These are phyloP conservation scores for Huntiella bhutanensis DNA, from an alignment of 2,329 filamentous ascomycete species.

Conservation along the genomic window DNA sequence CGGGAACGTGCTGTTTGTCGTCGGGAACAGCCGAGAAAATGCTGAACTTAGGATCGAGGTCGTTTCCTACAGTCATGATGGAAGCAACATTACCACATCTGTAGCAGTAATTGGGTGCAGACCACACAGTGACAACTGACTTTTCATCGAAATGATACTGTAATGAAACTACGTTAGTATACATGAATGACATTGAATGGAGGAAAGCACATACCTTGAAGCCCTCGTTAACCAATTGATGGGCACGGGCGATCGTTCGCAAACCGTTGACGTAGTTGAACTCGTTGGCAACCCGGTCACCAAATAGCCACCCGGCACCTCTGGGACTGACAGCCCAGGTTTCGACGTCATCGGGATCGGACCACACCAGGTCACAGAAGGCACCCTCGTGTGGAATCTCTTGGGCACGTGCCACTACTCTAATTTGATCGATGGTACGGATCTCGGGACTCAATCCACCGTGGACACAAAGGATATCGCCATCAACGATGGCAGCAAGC, in stretches of 20 bases:
- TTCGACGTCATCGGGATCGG: conserved; percentile 89
- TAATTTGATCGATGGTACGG: conserved; percentile 95
- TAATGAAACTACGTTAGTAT: conserved; percentile 3
- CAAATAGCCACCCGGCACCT: conserved; percentile 95
- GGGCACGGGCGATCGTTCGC: conserved; percentile 88
- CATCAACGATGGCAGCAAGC: conserved; percentile 89
- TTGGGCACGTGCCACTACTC: conserved; percentile 90
- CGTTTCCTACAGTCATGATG: conserved; percentile 78
- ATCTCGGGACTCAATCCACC: conserved; percentile 80
- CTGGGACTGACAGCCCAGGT: conserved; percentile 90
- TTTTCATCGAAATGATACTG: conserved; percentile 88
- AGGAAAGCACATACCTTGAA: conserved; percentile 51
- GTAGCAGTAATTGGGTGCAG: conserved; percentile 89
- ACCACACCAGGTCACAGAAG: conserved; percentile 97
- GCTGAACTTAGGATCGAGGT: conserved; percentile 77
- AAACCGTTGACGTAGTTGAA: conserved; percentile 95
- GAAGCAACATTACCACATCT: conserved; percentile 92
- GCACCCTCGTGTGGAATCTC: conserved; percentile 97
- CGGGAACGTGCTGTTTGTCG: conserved; percentile 61
- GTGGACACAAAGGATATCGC: conserved; percentile 96
- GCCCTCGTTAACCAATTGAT: conserved; percentile 94
- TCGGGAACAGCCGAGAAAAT: conserved; percentile 84
- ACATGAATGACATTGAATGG: not conserved
- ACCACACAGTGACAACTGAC: conserved; percentile 96
- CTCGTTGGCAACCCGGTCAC: conserved; percentile 90